Percentiles rank a stretch among this genome's conserved stretches.
These are phyloP conservation scores for Leccinum discolor DNA, from an alignment of 1,284 basidiomycete species.

Conservation along the genomic window DNA sequence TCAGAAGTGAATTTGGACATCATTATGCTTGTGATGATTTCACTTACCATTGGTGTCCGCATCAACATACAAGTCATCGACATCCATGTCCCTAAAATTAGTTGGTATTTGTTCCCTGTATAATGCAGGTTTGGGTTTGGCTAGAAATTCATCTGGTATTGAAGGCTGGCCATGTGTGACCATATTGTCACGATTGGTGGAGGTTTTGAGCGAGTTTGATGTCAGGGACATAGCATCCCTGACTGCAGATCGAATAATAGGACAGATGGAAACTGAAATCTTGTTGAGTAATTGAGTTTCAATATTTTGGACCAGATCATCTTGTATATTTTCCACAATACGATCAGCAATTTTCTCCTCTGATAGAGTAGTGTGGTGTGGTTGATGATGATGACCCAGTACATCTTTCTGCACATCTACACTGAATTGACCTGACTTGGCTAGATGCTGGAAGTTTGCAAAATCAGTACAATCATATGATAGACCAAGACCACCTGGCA, in stretches of 20 bases:
- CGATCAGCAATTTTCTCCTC: background rate
- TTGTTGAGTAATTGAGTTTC: background rate
- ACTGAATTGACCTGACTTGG: background rate
- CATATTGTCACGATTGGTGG: background rate
- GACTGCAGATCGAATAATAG: background rate
- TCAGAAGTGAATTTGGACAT: too few species aligned
- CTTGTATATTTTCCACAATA: background rate
- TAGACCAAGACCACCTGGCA: background rate
- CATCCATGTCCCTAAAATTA: too few species aligned
- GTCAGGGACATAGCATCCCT: background rate
- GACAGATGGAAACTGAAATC: background rate
- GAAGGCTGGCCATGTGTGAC: background rate
- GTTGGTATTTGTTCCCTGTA: too few species aligned
- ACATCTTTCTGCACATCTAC: background rate
- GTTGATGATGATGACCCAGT: background rate
- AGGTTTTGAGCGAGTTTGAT: background rate
- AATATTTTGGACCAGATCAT: background rate
- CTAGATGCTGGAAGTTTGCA: background rate
- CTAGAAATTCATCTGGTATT: too few species aligned
- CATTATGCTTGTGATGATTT: too few species aligned
- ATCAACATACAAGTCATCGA: too few species aligned
- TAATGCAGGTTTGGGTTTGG: too few species aligned
- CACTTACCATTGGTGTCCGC: too few species aligned
- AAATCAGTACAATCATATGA: background rate
- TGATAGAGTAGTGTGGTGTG: background rate